A percentile compares a stretch with the other conserved stretches of the same genome.
These are phyloP conservation scores for Priceomyces melissophilus DNA, from an alignment of 805 yeast genomes.

Conservation along the genomic window DNA sequence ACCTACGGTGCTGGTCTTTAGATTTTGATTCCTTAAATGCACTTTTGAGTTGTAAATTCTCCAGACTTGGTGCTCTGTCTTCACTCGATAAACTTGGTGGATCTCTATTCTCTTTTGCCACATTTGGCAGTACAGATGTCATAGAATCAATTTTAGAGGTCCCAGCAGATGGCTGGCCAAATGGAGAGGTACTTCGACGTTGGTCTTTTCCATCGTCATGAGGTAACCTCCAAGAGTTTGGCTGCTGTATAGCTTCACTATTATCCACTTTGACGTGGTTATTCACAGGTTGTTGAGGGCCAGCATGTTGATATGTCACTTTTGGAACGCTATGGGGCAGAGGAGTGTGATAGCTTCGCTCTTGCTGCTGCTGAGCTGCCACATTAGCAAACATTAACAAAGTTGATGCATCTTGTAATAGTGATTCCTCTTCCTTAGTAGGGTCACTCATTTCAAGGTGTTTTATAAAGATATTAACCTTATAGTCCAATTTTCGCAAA, in stretches of 20 bases:
- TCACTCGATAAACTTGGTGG: conserved; percentile 11
- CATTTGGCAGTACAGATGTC: too few species aligned
- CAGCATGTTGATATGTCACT: too few species aligned
- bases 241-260: too few species aligned
- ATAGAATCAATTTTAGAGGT: too few species aligned
- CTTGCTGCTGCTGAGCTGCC: conserved; percentile 42
- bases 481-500: background rate
- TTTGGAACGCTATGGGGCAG: conserved; percentile 3
- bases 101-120: conserved; percentile 1
- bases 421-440: conserved; percentile 32
- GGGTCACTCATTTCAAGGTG: conserved; percentile 2
- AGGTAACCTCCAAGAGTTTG: too few species aligned
- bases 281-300: too few species aligned
- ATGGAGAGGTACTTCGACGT: too few species aligned
- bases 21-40: background rate
- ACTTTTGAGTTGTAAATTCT: background rate
- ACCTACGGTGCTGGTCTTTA: conserved; percentile 9
- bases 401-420: conserved; percentile 60
- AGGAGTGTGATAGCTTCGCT: conserved; percentile 8
- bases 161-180: too few species aligned
- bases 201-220: too few species aligned
- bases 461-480: background rate
- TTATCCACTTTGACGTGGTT: too few species aligned
- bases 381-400: conserved; percentile 58
- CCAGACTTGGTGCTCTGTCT: background rate